phyloP scores from a whole-genome alignment of 164 flowering plant species.

The Chloranthus sessilifolius region DNA sequence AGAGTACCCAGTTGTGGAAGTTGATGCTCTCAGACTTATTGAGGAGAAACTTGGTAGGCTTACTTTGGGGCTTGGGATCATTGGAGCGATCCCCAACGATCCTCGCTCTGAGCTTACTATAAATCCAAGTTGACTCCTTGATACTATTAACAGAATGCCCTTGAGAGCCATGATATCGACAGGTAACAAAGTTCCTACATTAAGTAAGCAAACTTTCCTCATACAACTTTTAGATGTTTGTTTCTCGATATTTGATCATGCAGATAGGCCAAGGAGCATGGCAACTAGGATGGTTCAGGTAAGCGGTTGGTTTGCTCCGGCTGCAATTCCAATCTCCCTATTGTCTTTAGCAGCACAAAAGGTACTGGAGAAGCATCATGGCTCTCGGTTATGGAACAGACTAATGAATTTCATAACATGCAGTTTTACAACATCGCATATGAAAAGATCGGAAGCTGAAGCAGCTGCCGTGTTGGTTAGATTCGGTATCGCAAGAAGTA shows the following conservation, averaged over 20 bases:
- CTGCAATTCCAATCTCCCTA: constrained; percentile 53
- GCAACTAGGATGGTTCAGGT: constrained; percentile 82
- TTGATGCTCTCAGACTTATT: constrained; percentile 54
- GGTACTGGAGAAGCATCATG: constrained; percentile 42
- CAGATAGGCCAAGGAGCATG: constrained; percentile 70
- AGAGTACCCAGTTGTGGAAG: constrained; percentile 54
- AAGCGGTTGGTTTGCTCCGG: constrained; percentile 93
- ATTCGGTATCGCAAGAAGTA: constrained; percentile 63
- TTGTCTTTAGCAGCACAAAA: constrained; percentile 62
- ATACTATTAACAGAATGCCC: constrained; percentile 71
- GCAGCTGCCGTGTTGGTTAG: constrained; percentile 71
- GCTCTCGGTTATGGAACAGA: constrained; percentile 42
- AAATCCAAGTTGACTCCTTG: constrained; percentile 67
- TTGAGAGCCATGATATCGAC: constrained; percentile 48
- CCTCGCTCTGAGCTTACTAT: constrained; percentile 50
- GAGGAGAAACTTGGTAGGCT: constrained; percentile 81
- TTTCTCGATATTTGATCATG: constrained; percentile 88
- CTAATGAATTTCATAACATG: constrained; percentile 45
- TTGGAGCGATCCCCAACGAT: constrained; percentile 76
- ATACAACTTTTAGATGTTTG: constrained; percentile 83
- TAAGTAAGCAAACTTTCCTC: constrained; percentile 54
- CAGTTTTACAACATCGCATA: constrained; percentile 44
- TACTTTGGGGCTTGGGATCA: constrained; percentile 73
- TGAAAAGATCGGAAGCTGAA: constrained; percentile 59
- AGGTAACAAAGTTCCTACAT: constrained; percentile 36